Evolutionary conservation across 768 basidiomycete species (phyloP).

Genomic region (Melanogaster broomeanus): DNA sequence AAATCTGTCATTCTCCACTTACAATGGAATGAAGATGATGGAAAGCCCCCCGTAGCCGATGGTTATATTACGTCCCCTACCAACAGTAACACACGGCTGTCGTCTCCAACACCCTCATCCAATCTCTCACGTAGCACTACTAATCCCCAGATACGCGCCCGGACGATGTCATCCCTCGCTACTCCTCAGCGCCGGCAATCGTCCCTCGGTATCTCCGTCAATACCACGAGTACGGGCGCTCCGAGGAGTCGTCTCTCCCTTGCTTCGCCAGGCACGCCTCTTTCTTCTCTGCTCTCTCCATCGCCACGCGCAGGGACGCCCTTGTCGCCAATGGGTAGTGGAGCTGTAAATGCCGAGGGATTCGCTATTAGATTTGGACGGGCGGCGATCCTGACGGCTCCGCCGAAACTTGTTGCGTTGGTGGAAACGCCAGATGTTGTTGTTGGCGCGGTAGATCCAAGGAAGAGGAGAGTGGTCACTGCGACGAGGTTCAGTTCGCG

Average conservation of each 20-base stretch:
- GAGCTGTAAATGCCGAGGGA: conserved; percentile 27
- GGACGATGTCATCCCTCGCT: conserved; percentile 48
- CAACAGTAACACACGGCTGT: conserved; percentile 18
- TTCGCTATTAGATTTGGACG: conserved; percentile 61
- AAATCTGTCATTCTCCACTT: conserved; percentile 85
- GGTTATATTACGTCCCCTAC: conserved; percentile 26
- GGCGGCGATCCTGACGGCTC: conserved; percentile 76
- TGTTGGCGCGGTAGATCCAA: conserved; percentile 85
- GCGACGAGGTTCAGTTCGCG: conserved; percentile 87
- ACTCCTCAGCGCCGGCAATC: conserved; percentile 44
- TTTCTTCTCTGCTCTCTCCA: conserved; percentile 32
- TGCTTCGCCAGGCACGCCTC: conserved; percentile 41
- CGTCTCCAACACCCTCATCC: conserved; percentile 29
- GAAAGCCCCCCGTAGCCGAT: conserved; percentile 14
- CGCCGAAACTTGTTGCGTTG: conserved; percentile 80
- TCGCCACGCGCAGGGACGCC: conserved; percentile 37
- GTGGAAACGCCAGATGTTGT: conserved; percentile 88
- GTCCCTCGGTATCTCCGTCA: conserved; percentile 34
- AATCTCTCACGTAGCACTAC: conserved; percentile 16
- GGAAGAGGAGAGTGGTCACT: conserved; percentile 82
- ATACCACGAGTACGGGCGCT: conserved; percentile 29
- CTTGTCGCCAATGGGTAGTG: conserved; percentile 22
- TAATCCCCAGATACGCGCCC: conserved; percentile 45
- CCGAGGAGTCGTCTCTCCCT: conserved; percentile 49
- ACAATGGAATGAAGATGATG: conserved; percentile 80